phyloP scores from a whole-genome alignment of 2,329 filamentous ascomycete species.

The Exophiala sp. region DNA sequence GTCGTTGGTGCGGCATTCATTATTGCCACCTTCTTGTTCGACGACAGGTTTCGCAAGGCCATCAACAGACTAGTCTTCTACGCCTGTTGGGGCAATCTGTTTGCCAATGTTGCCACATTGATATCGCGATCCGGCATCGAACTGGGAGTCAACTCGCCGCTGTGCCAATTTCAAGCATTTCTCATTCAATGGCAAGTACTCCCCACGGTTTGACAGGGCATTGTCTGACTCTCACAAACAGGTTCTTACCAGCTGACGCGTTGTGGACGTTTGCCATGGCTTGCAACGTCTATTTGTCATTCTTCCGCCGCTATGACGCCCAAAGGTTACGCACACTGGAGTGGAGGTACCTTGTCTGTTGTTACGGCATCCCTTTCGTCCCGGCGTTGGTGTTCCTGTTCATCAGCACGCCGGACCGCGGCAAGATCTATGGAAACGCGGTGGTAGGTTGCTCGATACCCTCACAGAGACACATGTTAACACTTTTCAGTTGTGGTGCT shows the following conservation, averaged over 20 bases:
- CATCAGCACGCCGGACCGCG: constrained; percentile 50
- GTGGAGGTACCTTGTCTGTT: constrained; percentile 63
- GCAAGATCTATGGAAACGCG: constrained; percentile 69
- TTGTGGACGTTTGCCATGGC: constrained; percentile 80
- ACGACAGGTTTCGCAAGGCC: constrained; percentile 72
- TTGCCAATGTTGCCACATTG: constrained; percentile 72
- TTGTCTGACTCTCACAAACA: constrained; percentile 32
- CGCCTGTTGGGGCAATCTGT: constrained; percentile 75
- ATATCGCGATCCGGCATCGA: constrained; percentile 63
- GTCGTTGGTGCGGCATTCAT: constrained; percentile 68
- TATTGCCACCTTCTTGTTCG: constrained; percentile 66
- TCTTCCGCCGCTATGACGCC: constrained; percentile 70
- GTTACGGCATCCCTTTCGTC: constrained; percentile 70
- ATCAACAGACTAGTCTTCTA: constrained; percentile 84
- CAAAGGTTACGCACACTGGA: constrained; percentile 64
- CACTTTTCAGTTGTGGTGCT: constrained; percentile 66
- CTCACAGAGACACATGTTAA: not conserved
- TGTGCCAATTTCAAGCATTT: constrained; percentile 75
- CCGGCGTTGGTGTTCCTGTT: constrained; percentile 67
- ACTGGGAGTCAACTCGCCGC: constrained; percentile 46
- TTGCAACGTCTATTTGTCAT: constrained; percentile 76
- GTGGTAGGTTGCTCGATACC: constrained; percentile 41
- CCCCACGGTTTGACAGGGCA: not conserved
- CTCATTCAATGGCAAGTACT: constrained; percentile 72
- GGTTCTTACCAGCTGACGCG: constrained; percentile 74